Evolutionary conservation across 169 alveolate genomes (phyloP).

Genomic region (Babesia gibsoni): DNA sequence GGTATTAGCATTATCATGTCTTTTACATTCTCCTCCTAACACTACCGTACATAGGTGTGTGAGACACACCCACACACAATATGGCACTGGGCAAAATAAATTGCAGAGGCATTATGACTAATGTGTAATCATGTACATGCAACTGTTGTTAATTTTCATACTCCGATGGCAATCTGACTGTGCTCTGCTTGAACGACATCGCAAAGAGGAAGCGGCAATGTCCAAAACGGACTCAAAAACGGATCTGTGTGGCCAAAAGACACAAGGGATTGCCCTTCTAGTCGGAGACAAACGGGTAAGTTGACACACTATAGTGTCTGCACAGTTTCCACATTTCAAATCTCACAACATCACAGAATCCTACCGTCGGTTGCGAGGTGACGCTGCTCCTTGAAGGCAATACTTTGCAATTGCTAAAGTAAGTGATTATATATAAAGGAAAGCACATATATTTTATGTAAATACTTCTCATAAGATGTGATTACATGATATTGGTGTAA

Average conservation of each 20-base stretch:
- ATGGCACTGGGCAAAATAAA: too few relatives aligned
- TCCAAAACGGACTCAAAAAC: neutral
- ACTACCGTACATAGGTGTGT: too few relatives aligned
- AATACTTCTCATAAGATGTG: too few relatives aligned
- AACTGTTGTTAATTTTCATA: neutral
- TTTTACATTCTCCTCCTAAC: too few relatives aligned
- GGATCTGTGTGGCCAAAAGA: neutral
- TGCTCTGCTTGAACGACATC: constrained; percentile 15
- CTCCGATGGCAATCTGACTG: neutral
- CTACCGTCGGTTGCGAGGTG: constrained; percentile 4
- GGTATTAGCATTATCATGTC: too few relatives aligned
- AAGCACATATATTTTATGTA: neutral
- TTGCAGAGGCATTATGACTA: too few relatives aligned
- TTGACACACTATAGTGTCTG: neutral
- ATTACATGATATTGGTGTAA: too few relatives aligned
- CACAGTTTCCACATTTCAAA: neutral
- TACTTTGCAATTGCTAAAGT: neutral
- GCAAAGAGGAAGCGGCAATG: neutral
- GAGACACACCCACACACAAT: too few relatives aligned
- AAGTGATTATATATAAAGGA: neutral
- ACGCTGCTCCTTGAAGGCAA: constrained; percentile 14
- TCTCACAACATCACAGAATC: constrained; percentile 1
- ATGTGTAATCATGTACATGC: neutral
- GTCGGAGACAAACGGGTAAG: neutral
- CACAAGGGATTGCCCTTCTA: constrained; percentile 8